A percentile compares a stretch with the other conserved stretches of the same genome.
These are phyloP conservation scores for Xylaria sp. DNA, from an alignment of 2,329 filamentous ascomycete species.

Conservation along the genomic window DNA sequence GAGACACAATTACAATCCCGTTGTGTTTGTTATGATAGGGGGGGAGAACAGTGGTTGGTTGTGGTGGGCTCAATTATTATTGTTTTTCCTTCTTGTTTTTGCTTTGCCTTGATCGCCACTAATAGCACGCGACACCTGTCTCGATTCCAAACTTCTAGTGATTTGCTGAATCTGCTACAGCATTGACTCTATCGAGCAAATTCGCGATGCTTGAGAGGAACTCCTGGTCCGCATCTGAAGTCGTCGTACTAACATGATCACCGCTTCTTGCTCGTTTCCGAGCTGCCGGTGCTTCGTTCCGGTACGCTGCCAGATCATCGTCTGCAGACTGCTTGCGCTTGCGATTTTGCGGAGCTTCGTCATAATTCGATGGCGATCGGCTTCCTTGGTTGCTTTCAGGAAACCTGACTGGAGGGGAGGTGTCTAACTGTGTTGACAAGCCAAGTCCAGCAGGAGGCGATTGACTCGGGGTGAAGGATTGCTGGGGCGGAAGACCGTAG, in stretches of 20 bases:
- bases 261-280: constrained; percentile 27
- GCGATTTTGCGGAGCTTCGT: constrained; percentile 22
- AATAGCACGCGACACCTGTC: background rate
- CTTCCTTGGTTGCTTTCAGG: constrained; percentile 12
- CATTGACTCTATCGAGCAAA: constrained; percentile 25
- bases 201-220: constrained; percentile 28
- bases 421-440: background rate
- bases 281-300: constrained; percentile 20
- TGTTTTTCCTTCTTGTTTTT: too few species aligned
- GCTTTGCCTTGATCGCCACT: too few species aligned
- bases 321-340: constrained; percentile 25
- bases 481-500: constrained; percentile 31
- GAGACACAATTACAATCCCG: background rate
- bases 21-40: too few species aligned
- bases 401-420: constrained; percentile 1
- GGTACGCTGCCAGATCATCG: constrained; percentile 23
- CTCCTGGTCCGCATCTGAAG: constrained; percentile 20
- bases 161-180: constrained; percentile 11
- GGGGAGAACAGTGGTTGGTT: too few species aligned
- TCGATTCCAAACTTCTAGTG: background rate
- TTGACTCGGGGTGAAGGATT: constrained; percentile 20
- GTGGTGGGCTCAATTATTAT: too few species aligned
- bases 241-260: constrained; percentile 2
- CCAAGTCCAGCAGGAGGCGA: constrained; percentile 15
- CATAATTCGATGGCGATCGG: constrained; percentile 21